Evolutionary conservation across 192 early-diverging fungal species (phyloP).

Genomic region (Backusella parvicylindrica): DNA sequence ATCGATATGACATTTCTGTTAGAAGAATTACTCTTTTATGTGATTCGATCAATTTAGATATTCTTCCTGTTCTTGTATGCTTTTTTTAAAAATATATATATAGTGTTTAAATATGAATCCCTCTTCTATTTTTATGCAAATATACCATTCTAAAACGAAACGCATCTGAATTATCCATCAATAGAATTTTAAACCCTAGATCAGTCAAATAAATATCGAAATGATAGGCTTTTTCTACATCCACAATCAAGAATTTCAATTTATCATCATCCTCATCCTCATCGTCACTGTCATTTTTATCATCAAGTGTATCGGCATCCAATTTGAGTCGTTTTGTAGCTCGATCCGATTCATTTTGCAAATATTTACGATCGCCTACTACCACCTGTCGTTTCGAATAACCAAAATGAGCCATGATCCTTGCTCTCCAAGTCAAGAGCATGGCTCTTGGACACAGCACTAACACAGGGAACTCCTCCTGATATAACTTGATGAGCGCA

Average conservation of each 20-base stretch:
- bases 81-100: background rate
- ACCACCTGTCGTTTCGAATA: background rate
- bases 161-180: background rate
- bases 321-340: background rate
- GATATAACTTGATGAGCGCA: background rate
- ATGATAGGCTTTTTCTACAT: background rate
- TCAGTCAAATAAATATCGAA: background rate
- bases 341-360: background rate
- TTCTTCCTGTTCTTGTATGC: background rate
- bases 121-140: background rate
- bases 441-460: background rate
- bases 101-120: no score
- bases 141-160: background rate
- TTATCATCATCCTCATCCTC: background rate
- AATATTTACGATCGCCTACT: background rate
- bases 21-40: background rate
- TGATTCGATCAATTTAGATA: background rate
- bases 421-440: background rate
- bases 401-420: background rate
- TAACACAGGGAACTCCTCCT: background rate
- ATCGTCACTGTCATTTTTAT: background rate
- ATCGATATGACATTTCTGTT: background rate
- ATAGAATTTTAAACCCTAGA: background rate
- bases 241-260: background rate
- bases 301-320: background rate